Conservation (phyloP, 2,329 filamentous ascomycete genomes). For the Meredithiella fracta region DNA sequence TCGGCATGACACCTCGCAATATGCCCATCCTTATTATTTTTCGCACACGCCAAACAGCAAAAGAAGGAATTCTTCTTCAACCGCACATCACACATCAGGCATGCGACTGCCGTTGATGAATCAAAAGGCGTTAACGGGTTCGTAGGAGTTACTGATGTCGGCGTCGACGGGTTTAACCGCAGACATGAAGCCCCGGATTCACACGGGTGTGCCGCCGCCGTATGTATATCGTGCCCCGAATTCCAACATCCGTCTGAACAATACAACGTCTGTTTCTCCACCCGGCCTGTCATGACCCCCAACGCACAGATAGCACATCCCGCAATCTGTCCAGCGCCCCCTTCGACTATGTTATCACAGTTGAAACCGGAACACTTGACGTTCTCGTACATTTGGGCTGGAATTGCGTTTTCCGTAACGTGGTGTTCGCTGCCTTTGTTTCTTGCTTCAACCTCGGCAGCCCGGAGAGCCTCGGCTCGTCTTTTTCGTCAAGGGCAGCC, state of each 20-base stretch:
- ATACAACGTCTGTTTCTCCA: constrained; percentile 25
- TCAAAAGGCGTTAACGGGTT: constrained; percentile 3
- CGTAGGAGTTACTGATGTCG: neutral
- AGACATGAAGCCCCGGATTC: constrained; percentile 13
- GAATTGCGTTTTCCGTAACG: constrained; percentile 16
- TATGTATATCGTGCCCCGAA: constrained; percentile 20
- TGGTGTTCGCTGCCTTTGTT: constrained; percentile 16
- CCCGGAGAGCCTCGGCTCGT: constrained; percentile 12
- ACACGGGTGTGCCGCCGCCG: constrained; percentile 12
- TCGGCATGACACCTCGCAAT: constrained; percentile 13
- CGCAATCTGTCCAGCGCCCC: constrained; percentile 21
- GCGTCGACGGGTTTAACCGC: constrained; percentile 5
- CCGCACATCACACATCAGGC: constrained; percentile 14
- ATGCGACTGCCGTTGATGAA: constrained; percentile 10
- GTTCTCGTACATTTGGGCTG: constrained; percentile 23
- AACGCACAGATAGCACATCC: constrained; percentile 31
- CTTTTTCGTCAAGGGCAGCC: constrained; percentile 23
- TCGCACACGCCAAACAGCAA: constrained; percentile 14
- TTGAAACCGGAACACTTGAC: constrained; percentile 23
- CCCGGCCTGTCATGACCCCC: constrained; percentile 24
- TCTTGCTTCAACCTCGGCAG: constrained; percentile 13
- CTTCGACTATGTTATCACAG: constrained; percentile 23
- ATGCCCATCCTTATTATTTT: constrained; percentile 14
- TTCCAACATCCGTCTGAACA: constrained; percentile 29
- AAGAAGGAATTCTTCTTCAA: constrained; percentile 13